A percentile compares a stretch with the other conserved stretches of the same genome.
phyloP scores from a whole-genome alignment of 2,329 filamentous ascomycete species.

The Keithomyces neogunnii region DNA sequence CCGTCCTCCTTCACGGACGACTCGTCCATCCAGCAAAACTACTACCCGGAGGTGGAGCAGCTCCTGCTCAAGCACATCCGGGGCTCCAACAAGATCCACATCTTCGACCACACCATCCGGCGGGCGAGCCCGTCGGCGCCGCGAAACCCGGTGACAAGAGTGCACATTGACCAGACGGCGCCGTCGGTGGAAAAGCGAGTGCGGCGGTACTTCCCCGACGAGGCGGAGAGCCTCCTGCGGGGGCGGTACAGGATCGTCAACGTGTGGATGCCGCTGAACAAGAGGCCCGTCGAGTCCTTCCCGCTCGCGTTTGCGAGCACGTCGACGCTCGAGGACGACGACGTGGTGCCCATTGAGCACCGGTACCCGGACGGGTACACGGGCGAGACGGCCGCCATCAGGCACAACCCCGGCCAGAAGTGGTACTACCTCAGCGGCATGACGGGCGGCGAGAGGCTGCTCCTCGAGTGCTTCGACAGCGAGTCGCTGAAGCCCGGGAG shows the following conservation, averaged over 20 bases:
- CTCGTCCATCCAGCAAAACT: constrained; percentile 57
- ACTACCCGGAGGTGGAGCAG: constrained; percentile 78
- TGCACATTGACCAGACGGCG: constrained; percentile 79
- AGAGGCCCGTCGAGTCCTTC: constrained; percentile 52
- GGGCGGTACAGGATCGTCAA: constrained; percentile 78
- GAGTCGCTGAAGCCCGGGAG: constrained; percentile 41
- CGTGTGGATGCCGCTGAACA: constrained; percentile 65
- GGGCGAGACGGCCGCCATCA: constrained; percentile 67
- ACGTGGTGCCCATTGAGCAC: constrained; percentile 66
- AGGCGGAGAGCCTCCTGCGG: constrained; percentile 57
- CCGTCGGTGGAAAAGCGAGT: constrained; percentile 60
- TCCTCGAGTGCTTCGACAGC: constrained; percentile 74
- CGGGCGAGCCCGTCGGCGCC: constrained; percentile 47
- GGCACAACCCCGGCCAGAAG: constrained; percentile 50
- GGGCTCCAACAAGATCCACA: constrained; percentile 55
- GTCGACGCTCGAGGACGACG: constrained; percentile 48
- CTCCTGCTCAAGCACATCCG: constrained; percentile 61
- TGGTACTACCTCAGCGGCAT: constrained; percentile 81
- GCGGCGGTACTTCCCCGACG: constrained; percentile 53
- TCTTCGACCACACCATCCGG: constrained; percentile 90
- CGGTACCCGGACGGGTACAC: constrained; percentile 55
- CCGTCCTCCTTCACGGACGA: constrained; percentile 58
- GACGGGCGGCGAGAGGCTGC: constrained; percentile 60
- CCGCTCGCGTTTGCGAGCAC: constrained; percentile 64
- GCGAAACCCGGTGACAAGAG: constrained; percentile 61